A percentile compares a stretch with the other conserved stretches of the same genome.
Evolutionary conservation across 176 grass and related monocot genomes (phyloP).

Genomic region (Pontederia paniculata): DNA sequence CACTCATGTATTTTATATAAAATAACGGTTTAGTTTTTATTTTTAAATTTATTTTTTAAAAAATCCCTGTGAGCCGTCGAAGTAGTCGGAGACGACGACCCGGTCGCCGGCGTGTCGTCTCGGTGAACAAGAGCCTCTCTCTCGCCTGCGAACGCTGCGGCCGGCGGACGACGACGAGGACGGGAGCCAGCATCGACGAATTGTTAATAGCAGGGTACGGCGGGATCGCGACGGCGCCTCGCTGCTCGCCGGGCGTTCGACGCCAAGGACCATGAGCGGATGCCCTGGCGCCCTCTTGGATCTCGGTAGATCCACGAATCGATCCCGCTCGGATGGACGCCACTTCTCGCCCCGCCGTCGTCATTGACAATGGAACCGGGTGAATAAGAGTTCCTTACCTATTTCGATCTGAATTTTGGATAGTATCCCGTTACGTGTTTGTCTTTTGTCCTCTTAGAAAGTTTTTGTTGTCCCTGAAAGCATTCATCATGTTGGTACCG

Average conservation of each 20-base stretch:
- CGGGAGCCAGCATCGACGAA: too few relatives aligned
- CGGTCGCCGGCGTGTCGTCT: too few relatives aligned
- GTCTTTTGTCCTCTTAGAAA: neutral
- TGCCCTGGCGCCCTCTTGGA: slow-evolving; percentile 8
- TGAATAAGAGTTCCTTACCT: slow-evolving; percentile 1
- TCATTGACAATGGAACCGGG: slow-evolving; percentile 97
- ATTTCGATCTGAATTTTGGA: neutral
- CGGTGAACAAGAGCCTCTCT: too few relatives aligned
- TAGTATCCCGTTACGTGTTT: too few relatives aligned
- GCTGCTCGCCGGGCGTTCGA: neutral
- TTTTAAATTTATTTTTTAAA: too few relatives aligned
- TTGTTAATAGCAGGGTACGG: too few relatives aligned
- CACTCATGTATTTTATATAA: too few relatives aligned
- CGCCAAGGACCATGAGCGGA: slow-evolving; percentile 16
- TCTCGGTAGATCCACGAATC: slow-evolving; percentile 11
- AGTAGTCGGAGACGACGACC: too few relatives aligned
- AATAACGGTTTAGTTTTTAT: too few relatives aligned
- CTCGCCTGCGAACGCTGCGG: too few relatives aligned
- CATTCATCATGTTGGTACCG: neutral
- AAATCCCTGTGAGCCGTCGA: too few relatives aligned
- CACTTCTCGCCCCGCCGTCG: slow-evolving; percentile 74
- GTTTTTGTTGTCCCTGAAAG: neutral
- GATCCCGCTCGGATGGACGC: slow-evolving; percentile 43
- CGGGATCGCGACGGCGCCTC: neutral
- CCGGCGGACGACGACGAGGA: too few relatives aligned